Conservation (phyloP, 768 basidiomycete species). For the Imleria badia region DNA sequence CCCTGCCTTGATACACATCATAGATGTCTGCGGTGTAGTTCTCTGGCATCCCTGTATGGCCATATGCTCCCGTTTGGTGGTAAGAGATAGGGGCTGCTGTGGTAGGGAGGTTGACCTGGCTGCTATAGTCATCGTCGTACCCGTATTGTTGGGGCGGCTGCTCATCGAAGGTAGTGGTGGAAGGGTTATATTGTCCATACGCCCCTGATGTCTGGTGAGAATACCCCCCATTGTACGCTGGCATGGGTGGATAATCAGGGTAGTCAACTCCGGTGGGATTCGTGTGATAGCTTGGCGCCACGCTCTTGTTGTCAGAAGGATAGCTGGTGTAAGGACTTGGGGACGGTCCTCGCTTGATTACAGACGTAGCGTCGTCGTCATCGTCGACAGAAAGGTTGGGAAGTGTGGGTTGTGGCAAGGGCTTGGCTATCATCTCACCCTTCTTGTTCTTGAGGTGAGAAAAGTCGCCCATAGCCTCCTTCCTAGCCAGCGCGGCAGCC, state of each 20-base stretch:
- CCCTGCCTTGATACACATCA: slow-evolving; percentile 56
- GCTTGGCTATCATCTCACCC: slow-evolving; percentile 76
- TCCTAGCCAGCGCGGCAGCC: slow-evolving; percentile 79
- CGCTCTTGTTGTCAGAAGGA: slow-evolving; percentile 47
- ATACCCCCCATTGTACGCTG: slow-evolving; percentile 66
- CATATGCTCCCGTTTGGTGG: slow-evolving; percentile 30
- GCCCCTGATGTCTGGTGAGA: slow-evolving; percentile 52
- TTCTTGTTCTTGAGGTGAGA: slow-evolving; percentile 93
- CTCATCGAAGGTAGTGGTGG: slow-evolving; percentile 52
- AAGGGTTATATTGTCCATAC: slow-evolving; percentile 58
- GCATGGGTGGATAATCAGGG: slow-evolving; percentile 67
- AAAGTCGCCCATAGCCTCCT: slow-evolving; percentile 88
- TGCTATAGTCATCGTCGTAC: slow-evolving; percentile 72
- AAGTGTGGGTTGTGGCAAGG: slow-evolving; percentile 90
- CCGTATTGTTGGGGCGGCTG: slow-evolving; percentile 48
- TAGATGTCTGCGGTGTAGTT: slow-evolving; percentile 45
- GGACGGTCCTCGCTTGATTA: slow-evolving; percentile 52
- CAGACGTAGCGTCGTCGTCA: slow-evolving; percentile 55
- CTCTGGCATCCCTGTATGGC: slow-evolving; percentile 18
- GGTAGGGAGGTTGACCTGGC: slow-evolving; percentile 56
- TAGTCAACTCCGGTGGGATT: slow-evolving; percentile 43
- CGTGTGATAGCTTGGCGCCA: slow-evolving; percentile 36
- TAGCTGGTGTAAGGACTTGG: slow-evolving; percentile 57
- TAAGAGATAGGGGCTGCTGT: slow-evolving; percentile 61
- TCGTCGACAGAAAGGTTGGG: slow-evolving; percentile 90